Evolutionary conservation across 371 early-diverging fungal genomes (phyloP), one percentile per base, ranked within the genome.

Genomic region (Mucor racemosus): DNA sequence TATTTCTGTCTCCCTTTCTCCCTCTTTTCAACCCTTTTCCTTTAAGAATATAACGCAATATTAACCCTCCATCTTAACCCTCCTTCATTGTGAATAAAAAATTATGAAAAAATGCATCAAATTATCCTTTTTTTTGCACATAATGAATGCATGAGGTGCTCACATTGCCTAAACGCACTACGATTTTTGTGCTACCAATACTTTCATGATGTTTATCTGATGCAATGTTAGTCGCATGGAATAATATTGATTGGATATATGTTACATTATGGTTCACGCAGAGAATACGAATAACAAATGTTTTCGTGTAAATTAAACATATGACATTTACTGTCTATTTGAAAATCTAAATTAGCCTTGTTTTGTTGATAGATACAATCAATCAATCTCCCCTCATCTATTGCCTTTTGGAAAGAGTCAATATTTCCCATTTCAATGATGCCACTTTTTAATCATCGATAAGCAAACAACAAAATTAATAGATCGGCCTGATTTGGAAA

Each of bases 1-100:
- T 44, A 44, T 44, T 17, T 44, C n/a, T 44, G 6, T 26, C 26
- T 3, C 3, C 26, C 3, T 26, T 26, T 26, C 44, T 5, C 17
- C 6, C 44, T 44, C 15, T 42, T n/a, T n/a, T 42, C 15, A 7
- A 17, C 17, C 44, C 17, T 10, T 21, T 26, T 53, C 13, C 21
- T 13, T 26, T 13, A 10, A 53, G 26, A 53, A 53, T 26, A 26
- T 31, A 53, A 53, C 53, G 53, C 53, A 53, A 53, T 53, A 53
- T 53, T 53, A 53, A 26, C 53, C 31, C 53, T 26, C 21, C 53
- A 53, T 53, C 31, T 26, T 9, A 53, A 26, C 31, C 31, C 7
- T 13, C 10, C 31, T 26, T 53, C 44, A 44, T 44, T n/a, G 53
- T 26, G 53, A 53, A 53, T 53, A 53, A 53, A 53, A 21, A 50